Evolutionary conservation across 2,329 filamentous ascomycete species (phyloP), one percentile per base, ranked within the genome.

Genomic region (Ceratocystis ficicola): DNA sequence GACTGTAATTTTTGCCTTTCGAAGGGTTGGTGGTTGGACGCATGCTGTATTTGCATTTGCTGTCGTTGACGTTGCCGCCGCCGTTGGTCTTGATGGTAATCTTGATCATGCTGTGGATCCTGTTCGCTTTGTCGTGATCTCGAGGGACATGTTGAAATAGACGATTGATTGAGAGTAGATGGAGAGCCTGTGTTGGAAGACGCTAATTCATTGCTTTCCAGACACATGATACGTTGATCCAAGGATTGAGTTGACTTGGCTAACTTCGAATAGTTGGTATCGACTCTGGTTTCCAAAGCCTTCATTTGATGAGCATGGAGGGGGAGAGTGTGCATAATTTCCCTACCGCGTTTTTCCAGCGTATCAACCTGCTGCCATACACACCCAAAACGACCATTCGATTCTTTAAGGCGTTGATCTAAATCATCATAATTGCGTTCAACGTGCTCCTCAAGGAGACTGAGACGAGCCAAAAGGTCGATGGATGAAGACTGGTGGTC

Each of bases 141-240:
- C 12, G 25, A 32, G 32, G 57, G 7, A 25, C 10, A n/a, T 52
- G 10, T n/a, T 48, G 32, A 46, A 48, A 15, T 22, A 12, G 50
- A 32, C 44, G n/a, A 59, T 44, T 41, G 65, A 25, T 57, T 30
- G 12, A 52, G 12, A 61, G 46, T 60, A 5, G 62, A 28, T 8
- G 17, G 61, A 48, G 50, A 28, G 28, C 44, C 61, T n/a, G 60
- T 57, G 52, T 30, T 44, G 8, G 59, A 44, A 15, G 44, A 48
- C 7, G 50, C 8, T 20, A 32, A 15, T 22, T 71, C 68, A 20
- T 69, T 65, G 62, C 64, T 70, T 69, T 75, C 78, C 17, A 83
- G 72, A 44, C 73, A 76, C 64, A 82, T 80, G 50, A 84, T 76
- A 50, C 80, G 78, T 70, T 84, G 82, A 69, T 84, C 81, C 68